phyloP scores from a whole-genome alignment of 2,329 filamentous ascomycete genomes.

The Colletotrichum magnum region DNA sequence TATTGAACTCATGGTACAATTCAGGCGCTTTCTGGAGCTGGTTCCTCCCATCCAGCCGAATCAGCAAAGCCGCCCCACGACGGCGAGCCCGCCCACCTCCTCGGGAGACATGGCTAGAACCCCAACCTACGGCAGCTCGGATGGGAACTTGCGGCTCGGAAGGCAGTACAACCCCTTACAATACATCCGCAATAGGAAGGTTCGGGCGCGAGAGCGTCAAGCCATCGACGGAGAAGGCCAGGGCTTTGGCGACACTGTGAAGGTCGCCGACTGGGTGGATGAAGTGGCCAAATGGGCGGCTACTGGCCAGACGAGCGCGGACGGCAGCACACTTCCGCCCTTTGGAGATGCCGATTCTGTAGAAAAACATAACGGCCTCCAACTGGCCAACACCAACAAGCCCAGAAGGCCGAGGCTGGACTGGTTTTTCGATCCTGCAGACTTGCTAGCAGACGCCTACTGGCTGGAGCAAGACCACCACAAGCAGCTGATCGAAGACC shows the following conservation, averaged over 20 bases:
- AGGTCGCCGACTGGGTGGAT: constrained; percentile 84
- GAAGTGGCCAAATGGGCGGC: constrained; percentile 69
- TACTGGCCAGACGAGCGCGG: constrained; percentile 49
- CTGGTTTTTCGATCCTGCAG: constrained; percentile 87
- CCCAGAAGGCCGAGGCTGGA: constrained; percentile 82
- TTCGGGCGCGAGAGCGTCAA: constrained; percentile 83
- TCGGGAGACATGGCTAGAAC: constrained; percentile 51
- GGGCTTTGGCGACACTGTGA: constrained; percentile 81
- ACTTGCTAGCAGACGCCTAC: constrained; percentile 89
- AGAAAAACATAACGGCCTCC: constrained; percentile 51
- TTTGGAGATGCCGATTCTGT: constrained; percentile 63
- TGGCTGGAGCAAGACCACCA: constrained; percentile 90
- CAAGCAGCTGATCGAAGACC: constrained; percentile 85
- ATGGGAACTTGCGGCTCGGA: constrained; percentile 63
- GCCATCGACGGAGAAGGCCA: constrained; percentile 80
- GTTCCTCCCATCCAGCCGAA: constrained; percentile 78
- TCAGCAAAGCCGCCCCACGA: constrained; percentile 52
- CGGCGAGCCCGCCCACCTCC: constrained; percentile 59
- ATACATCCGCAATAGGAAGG: constrained; percentile 90
- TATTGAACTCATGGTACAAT: constrained; percentile 88
- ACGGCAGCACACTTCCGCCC: constrained; percentile 57
- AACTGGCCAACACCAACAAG: constrained; percentile 65
- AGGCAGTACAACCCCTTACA: constrained; percentile 92
- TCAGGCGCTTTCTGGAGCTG: constrained; percentile 83
- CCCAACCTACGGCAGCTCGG: constrained; percentile 48